phyloP scores from a whole-genome alignment of 2,329 filamentous ascomycete genomes.

The Niveomyces coronatus region DNA sequence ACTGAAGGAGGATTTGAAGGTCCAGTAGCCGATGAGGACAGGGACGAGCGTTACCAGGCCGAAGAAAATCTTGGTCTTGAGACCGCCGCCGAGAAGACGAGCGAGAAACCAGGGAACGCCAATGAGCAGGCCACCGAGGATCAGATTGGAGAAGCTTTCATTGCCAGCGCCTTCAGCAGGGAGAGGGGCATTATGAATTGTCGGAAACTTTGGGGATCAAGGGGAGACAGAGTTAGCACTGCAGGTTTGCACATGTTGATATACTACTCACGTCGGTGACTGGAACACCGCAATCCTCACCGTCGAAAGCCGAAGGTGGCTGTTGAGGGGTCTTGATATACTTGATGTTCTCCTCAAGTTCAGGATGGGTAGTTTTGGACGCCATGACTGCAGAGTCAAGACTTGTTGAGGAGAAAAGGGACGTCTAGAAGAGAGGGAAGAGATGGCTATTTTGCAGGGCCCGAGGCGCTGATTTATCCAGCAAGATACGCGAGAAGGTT shows the following conservation, averaged over 20 bases:
- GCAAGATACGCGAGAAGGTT: too few species aligned
- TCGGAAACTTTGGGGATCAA: too few species aligned
- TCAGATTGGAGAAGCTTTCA: conserved; percentile 77
- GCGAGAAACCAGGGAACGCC: conserved; percentile 69
- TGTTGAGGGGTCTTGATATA: conserved; percentile 29
- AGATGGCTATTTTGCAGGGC: too few species aligned
- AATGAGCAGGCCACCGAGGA: conserved; percentile 60
- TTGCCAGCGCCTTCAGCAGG: conserved; percentile 79
- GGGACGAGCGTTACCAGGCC: conserved; percentile 68
- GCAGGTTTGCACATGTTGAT: too few species aligned
- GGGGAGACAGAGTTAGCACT: too few species aligned
- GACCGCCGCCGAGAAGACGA: conserved; percentile 76
- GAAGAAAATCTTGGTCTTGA: conserved; percentile 85
- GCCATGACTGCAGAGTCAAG: conserved; percentile 8
- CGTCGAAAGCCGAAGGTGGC: conserved; percentile 50
- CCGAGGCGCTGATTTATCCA: too few species aligned
- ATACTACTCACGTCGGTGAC: conserved; percentile 35
- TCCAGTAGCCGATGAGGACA: conserved; percentile 75
- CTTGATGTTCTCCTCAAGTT: conserved; percentile 8
- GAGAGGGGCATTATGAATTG: conserved; percentile 90
- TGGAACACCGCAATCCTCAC: conserved; percentile 48
- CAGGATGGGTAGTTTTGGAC: conserved; percentile 9
- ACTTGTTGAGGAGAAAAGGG: not conserved
- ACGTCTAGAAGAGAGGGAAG: conserved; percentile 6
- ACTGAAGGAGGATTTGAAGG: conserved; percentile 66